phyloP scores from a whole-genome alignment of 1,284 basidiomycete species.

The Trametes polyzona region DNA sequence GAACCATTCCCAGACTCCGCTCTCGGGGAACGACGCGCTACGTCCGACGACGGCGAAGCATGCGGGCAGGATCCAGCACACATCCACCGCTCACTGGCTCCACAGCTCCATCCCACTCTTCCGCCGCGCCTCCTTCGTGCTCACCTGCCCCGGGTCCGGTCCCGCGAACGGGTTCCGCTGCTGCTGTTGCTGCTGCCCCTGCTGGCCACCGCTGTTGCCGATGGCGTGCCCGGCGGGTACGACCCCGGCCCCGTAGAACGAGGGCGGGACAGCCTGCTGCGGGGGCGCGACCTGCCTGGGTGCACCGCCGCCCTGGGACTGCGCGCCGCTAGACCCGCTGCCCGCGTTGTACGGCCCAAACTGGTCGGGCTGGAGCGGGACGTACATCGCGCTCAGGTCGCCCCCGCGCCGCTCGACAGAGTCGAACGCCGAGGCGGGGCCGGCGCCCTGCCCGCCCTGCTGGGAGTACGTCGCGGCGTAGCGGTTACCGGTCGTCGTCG shows the following conservation, averaged over 20 bases:
- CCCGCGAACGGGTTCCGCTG: slow-evolving; percentile 65
- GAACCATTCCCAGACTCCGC: no score
- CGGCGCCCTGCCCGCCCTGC: slow-evolving; percentile 40
- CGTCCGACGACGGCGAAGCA: no score
- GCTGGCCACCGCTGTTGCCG: slow-evolving; percentile 31
- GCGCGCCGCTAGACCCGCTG: slow-evolving; percentile 23
- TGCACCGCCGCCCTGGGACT: slow-evolving; percentile 35
- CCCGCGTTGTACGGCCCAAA: slow-evolving; percentile 56
- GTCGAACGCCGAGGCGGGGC: slow-evolving; percentile 57
- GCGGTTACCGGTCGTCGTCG: slow-evolving; percentile 57
- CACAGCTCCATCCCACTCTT: slow-evolving; percentile 75
- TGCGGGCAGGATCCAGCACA: no score
- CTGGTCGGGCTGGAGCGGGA: slow-evolving; percentile 80
- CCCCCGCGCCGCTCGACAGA: slow-evolving; percentile 60
- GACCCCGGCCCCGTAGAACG: slow-evolving; percentile 72
- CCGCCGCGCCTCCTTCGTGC: slow-evolving; percentile 61
- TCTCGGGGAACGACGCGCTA: no score
- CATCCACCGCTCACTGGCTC: slow-evolving; percentile 63
- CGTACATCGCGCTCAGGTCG: slow-evolving; percentile 70
- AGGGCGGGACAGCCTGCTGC: slow-evolving; percentile 54
- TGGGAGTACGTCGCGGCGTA: slow-evolving; percentile 57
- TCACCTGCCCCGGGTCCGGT: slow-evolving; percentile 43
- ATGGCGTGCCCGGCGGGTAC: slow-evolving; percentile 51
- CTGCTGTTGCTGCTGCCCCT: no score
- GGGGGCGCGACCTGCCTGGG: slow-evolving; percentile 51